Evolutionary conservation across 2,329 filamentous ascomycete species (phyloP).

Genomic region (Blastomyces silverae): DNA sequence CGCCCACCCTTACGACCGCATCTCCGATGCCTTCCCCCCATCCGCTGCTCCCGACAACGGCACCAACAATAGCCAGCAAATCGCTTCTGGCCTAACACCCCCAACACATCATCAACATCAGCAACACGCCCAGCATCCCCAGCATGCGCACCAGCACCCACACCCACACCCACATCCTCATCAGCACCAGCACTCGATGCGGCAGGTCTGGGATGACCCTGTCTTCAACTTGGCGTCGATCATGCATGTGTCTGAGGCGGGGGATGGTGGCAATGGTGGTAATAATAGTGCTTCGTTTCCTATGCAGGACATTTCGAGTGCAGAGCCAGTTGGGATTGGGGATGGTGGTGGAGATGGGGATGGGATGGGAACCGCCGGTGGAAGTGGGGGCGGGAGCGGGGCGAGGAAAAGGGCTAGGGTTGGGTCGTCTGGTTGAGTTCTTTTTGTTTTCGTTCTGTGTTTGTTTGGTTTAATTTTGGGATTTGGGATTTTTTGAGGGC

Average conservation of each 20-base stretch:
- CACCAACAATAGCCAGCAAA: background rate
- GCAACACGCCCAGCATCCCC: background rate
- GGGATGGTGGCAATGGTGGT: background rate
- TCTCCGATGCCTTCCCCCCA: background rate
- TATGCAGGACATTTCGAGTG: background rate
- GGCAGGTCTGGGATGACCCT: slow-evolving; percentile 15
- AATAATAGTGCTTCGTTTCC: background rate
- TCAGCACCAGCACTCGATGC: slow-evolving; percentile 9
- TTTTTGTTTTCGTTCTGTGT: background rate
- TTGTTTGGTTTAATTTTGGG: background rate
- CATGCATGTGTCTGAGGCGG: slow-evolving; percentile 7
- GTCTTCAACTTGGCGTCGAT: slow-evolving; percentile 14
- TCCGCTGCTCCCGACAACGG: background rate
- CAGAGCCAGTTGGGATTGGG: slow-evolving; percentile 1
- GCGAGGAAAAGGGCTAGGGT: slow-evolving; percentile 11
- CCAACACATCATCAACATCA: background rate
- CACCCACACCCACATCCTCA: background rate
- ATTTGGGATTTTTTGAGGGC: background rate
- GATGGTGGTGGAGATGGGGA: slow-evolving; percentile 1
- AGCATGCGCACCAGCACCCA: background rate
- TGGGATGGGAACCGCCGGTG: background rate
- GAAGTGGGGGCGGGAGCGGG: background rate
- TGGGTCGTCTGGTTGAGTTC: background rate
- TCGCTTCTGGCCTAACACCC: background rate
- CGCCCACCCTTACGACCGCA: slow-evolving; percentile 13